Conservation (phyloP, 1,284 basidiomycete species). For the Farysia itapuensis region DNA sequence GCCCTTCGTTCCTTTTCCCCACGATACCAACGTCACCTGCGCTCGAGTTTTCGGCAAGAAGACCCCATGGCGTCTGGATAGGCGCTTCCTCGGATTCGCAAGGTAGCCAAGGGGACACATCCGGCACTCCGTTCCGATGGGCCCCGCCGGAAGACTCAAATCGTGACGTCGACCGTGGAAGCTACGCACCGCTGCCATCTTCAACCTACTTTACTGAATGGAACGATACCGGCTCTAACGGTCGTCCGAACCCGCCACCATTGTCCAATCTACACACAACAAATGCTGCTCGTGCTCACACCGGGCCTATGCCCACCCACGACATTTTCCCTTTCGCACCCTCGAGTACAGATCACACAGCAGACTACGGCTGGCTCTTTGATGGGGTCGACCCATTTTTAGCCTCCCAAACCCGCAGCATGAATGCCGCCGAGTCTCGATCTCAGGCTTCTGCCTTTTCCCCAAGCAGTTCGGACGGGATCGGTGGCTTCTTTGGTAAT, state of each 20-base stretch:
- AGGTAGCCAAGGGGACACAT: too few relatives aligned
- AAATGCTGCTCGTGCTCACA: too few relatives aligned
- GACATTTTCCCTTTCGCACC: constrained; percentile 42
- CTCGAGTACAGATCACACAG: constrained; percentile 29
- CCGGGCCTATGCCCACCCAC: constrained; percentile 18
- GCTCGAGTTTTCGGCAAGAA: too few relatives aligned
- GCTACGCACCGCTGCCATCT: constrained; percentile 29
- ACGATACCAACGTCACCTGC: too few relatives aligned
- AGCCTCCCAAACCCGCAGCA: constrained; percentile 16
- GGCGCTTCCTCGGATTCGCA: too few relatives aligned
- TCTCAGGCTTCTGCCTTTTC: constrained; percentile 34
- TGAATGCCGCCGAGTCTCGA: constrained; percentile 15
- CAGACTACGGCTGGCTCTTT: constrained; percentile 47
- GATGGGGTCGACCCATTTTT: constrained; percentile 40
- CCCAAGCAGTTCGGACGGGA: constrained; percentile 34
- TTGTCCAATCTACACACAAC: too few relatives aligned
- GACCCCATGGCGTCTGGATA: too few relatives aligned
- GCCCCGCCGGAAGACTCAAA: constrained; percentile 8
- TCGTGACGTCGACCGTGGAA: constrained; percentile 7
- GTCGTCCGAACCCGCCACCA: too few relatives aligned
- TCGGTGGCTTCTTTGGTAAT: constrained; percentile 30
- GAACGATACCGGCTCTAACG: constrained; percentile 8
- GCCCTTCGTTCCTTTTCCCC: too few relatives aligned
- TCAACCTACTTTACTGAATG: constrained; percentile 25
- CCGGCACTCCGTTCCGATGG: constrained; percentile 17